Evolutionary conservation across 441 rosid species (phyloP).

Genomic region (Dalechampia spathulata): DNA sequence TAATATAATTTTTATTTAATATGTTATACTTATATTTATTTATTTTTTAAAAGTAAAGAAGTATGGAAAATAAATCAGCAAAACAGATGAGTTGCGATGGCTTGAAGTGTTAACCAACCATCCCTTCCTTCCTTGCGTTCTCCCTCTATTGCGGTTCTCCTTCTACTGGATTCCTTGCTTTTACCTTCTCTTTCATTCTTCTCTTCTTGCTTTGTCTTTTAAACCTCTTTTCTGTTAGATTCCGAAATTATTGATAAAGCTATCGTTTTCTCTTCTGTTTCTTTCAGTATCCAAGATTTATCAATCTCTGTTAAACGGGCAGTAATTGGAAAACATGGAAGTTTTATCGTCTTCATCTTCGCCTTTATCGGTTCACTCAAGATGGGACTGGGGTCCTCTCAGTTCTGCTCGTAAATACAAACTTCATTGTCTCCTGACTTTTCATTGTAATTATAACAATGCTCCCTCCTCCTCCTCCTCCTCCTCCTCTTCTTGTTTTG

Average conservation of each 20-base stretch:
- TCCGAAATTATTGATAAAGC: not conserved
- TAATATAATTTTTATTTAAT: too few species aligned
- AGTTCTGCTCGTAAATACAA: constrained; percentile 21
- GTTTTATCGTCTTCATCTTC: constrained; percentile 50
- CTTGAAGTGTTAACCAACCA: constrained; percentile 45
- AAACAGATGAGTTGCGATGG: constrained; percentile 13
- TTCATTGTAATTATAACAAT: constrained; percentile 10
- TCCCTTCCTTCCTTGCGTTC: constrained; percentile 24
- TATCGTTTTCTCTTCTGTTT: too few species aligned
- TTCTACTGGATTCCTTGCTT: constrained; percentile 33
- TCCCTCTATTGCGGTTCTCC: constrained; percentile 10
- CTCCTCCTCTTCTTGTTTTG: constrained; percentile 38
- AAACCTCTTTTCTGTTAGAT: not conserved
- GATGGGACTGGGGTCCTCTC: constrained; percentile 24
- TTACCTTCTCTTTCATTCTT: too few species aligned
- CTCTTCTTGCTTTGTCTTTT: not conserved
- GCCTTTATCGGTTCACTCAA: constrained; percentile 48
- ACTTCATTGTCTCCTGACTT: constrained; percentile 18
- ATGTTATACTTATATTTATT: too few species aligned
- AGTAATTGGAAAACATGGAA: constrained; percentile 53
- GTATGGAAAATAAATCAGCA: too few species aligned
- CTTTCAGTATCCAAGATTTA: too few species aligned
- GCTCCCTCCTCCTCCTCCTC: constrained; percentile 30
- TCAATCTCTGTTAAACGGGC: too few species aligned
- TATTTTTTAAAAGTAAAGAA: too few species aligned